Base-by-base conservation (phyloP, 176 grass and related monocot species). In the Calamus simplicifolius region DNA sequence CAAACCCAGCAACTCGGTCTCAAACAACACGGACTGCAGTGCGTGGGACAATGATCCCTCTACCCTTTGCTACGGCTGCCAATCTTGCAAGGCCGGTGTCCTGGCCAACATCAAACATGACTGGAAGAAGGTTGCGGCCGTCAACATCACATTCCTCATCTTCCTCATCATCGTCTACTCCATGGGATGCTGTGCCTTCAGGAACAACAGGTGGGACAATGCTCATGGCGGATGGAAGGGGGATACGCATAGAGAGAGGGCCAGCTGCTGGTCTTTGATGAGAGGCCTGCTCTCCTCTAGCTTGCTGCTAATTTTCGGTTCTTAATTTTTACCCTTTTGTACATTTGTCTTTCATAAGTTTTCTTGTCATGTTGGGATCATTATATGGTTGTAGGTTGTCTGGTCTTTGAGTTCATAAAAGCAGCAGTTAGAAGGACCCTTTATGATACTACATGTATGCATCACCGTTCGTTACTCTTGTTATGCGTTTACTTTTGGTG, bases 111-210 rank as follows among this genome's bases (percentile, higher is more conserved):
- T 88, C 7, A 88, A 81, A 74, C 25, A 64, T 0, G 55, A 81
- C 67, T 94, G 89, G 89, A 94, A 82, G 84, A 82, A 85, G 66
- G 72, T 53, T 25, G 70, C 81, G 17, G 1, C 88, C 27, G 48
- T 94, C 66, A 71, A 62, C 57, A 76, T 88, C 54, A 54, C 85
- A 80, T 73, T 88, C 62, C 84, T 94, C 25, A 55, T 94, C 43
- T 79, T 94, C 84, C 77, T 94, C 66, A 13, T 88, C 71, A 82
- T 94, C 15, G 89, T 94, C 71, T 94, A 94, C 80, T 94, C 84
- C 16, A 26, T 94, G 51, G 89, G 84, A 18, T 94, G 89, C 79
- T 94, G 89, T 17, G 89, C 89, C 0, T 88, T 94, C 71, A 79
- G 89, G 70, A 94, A 94, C 66, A 94, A 79, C 72, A 76, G 84